phyloP scores from a whole-genome alignment of 169 alveolate species.

The Eimeria acervulina region DNA sequence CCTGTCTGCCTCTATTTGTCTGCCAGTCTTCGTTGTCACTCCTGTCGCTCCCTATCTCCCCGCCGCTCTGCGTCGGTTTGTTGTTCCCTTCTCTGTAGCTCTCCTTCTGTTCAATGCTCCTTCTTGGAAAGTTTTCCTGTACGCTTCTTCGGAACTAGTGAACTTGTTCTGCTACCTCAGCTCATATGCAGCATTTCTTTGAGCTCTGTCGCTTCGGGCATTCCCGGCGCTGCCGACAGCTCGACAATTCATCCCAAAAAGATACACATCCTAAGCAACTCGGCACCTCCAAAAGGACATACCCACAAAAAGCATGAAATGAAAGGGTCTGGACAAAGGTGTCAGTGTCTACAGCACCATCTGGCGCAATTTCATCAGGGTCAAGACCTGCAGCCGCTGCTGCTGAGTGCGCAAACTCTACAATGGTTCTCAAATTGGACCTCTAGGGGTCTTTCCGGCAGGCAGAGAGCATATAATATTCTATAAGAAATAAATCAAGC shows the following conservation, averaged over 20 bases:
- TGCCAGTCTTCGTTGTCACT: background rate
- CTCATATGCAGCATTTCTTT: background rate
- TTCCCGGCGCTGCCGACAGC: background rate
- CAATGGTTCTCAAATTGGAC: too few species aligned
- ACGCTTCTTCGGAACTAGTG: background rate
- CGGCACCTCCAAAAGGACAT: background rate
- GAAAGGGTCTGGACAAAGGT: background rate
- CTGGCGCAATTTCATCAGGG: background rate
- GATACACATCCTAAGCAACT: background rate
- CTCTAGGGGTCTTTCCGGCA: too few species aligned
- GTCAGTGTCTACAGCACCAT: background rate
- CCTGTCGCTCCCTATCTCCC: background rate
- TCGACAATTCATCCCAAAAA: background rate
- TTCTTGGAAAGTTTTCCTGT: background rate
- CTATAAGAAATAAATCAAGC: too few species aligned
- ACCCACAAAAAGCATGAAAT: too few species aligned
- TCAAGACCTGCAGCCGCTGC: background rate
- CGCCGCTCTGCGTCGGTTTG: background rate
- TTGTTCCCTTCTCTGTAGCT: background rate
- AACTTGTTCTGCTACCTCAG: background rate
- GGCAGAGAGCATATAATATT: too few species aligned
- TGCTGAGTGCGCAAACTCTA: too few species aligned
- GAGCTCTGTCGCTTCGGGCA: background rate
- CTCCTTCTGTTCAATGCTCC: background rate
- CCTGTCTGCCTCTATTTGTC: too few species aligned